phyloP scores from a whole-genome alignment of 2,329 filamentous ascomycete genomes.

The Ophiostoma triangulosporum region DNA sequence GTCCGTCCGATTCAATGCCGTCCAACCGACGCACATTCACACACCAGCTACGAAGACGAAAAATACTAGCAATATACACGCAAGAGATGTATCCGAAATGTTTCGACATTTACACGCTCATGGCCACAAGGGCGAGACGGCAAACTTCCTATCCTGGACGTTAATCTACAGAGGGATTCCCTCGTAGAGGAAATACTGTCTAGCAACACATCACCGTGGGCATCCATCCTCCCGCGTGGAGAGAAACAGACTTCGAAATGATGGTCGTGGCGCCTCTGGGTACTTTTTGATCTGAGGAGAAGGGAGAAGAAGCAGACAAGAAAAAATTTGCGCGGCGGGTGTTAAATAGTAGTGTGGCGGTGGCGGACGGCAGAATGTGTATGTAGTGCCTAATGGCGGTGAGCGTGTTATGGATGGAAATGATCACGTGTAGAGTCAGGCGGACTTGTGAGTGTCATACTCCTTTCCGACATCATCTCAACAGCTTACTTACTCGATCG shows the following conservation, averaged over 20 bases:
- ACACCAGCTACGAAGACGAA: too few relatives aligned
- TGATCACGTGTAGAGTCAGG: background rate
- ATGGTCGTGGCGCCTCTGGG: constrained; percentile 50
- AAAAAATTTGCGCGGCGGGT: constrained; percentile 6
- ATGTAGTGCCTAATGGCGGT: background rate
- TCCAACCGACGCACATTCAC: too few relatives aligned
- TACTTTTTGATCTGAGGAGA: constrained; percentile 48
- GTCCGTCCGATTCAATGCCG: too few relatives aligned
- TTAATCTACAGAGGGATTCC: constrained; percentile 39
- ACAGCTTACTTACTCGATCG: too few relatives aligned
- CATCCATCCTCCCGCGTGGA: background rate
- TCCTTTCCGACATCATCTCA: background rate
- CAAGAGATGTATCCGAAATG: constrained; percentile 40
- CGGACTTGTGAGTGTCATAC: background rate
- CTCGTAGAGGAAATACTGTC: constrained; percentile 21
- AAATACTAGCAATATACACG: too few relatives aligned
- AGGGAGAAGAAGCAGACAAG: constrained; percentile 22
- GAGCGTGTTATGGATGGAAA: background rate
- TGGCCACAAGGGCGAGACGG: constrained; percentile 28
- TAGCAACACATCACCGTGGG: constrained; percentile 49
- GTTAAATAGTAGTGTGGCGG: constrained; percentile 5
- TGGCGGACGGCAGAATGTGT: background rate
- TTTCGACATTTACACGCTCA: constrained; percentile 44
- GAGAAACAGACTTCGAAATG: constrained; percentile 30
- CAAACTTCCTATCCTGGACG: constrained; percentile 52